Evolutionary conservation across 495 filamentous ascomycete genomes (phyloP).

Genomic region (Xylona heveae): DNA sequence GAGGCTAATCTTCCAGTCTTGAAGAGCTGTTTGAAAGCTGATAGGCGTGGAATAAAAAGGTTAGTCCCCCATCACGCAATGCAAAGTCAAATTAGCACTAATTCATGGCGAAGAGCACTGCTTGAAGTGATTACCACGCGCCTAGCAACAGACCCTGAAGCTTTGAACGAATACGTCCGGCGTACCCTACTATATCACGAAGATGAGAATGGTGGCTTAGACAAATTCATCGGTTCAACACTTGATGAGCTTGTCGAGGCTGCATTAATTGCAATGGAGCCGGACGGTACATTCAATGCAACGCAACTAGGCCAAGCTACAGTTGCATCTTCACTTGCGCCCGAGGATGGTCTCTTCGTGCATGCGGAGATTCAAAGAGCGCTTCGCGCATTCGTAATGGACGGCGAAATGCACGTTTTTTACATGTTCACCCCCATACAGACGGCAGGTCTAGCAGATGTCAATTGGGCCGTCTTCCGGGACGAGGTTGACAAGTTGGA

Average conservation of each 20-base stretch:
- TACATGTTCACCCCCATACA: slow-evolving; percentile 62
- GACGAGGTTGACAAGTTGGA: slow-evolving; percentile 48
- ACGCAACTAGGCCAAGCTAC: slow-evolving; percentile 50
- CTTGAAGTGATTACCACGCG: slow-evolving; percentile 55
- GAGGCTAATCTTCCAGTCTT: slow-evolving; percentile 52
- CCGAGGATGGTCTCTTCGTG: slow-evolving; percentile 59
- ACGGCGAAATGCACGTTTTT: slow-evolving; percentile 67
- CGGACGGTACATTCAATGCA: slow-evolving; percentile 26
- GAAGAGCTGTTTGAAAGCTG: slow-evolving; percentile 45
- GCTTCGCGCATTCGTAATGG: slow-evolving; percentile 57
- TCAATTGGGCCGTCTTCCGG: slow-evolving; percentile 58
- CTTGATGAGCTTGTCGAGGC: slow-evolving; percentile 29
- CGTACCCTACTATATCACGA: slow-evolving; percentile 45
- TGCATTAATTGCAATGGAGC: slow-evolving; percentile 28
- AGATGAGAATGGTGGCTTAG: slow-evolving; percentile 16
- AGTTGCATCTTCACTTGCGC: slow-evolving; percentile 50
- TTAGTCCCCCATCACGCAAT: slow-evolving; percentile 9
- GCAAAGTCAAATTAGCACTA: slow-evolving; percentile 3
- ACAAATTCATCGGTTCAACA: slow-evolving; percentile 30
- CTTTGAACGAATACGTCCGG: slow-evolving; percentile 48
- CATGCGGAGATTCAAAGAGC: slow-evolving; percentile 46
- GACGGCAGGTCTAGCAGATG: slow-evolving; percentile 20
- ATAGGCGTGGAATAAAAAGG: slow-evolving; percentile 48
- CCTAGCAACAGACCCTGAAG: slow-evolving; percentile 43
- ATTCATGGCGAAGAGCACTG: slow-evolving; percentile 29